Conservation (phyloP, 495 filamentous ascomycete species). For the Penicillium chermesinum region DNA sequence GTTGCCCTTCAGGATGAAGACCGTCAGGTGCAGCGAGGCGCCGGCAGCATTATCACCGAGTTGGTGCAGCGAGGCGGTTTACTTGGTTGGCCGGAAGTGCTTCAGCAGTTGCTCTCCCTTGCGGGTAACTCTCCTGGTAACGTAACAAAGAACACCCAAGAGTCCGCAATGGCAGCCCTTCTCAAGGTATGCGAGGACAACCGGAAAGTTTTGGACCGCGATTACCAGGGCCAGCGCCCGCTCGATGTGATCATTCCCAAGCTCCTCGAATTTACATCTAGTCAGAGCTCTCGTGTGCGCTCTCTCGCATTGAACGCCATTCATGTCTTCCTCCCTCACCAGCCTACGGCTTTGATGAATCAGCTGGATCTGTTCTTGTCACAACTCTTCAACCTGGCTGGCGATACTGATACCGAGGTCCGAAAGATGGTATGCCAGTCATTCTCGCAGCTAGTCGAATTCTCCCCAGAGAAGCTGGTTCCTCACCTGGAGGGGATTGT, state of each 20-base stretch:
- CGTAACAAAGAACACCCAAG: constrained; percentile 64
- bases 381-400: constrained; percentile 73
- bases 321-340: constrained; percentile 84
- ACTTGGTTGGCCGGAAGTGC: constrained; percentile 82
- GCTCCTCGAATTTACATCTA: constrained; percentile 78
- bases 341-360: constrained; percentile 67
- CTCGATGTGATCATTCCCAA: constrained; percentile 87
- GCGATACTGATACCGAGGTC: constrained; percentile 70
- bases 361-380: constrained; percentile 76
- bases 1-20: constrained; percentile 75
- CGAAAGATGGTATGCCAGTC: constrained; percentile 87
- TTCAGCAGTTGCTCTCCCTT: constrained; percentile 72
- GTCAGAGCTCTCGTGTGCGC: constrained; percentile 66
- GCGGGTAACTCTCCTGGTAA: constrained; percentile 68
- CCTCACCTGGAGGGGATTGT: constrained; percentile 88
- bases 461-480: constrained; percentile 79
- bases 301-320: constrained; percentile 73
- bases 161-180: constrained; percentile 89
- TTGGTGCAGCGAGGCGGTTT: constrained; percentile 79
- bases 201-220: constrained; percentile 75
- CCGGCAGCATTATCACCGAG: constrained; percentile 95
- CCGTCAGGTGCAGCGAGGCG: constrained; percentile 76
- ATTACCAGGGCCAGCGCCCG: constrained; percentile 79
- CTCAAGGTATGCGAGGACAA: constrained; percentile 97
- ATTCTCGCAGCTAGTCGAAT: constrained; percentile 88